Evolutionary conservation across 1,284 basidiomycete genomes (phyloP), one percentile per base, ranked within the genome.

Genomic region (Cryptococcus sp.): DNA sequence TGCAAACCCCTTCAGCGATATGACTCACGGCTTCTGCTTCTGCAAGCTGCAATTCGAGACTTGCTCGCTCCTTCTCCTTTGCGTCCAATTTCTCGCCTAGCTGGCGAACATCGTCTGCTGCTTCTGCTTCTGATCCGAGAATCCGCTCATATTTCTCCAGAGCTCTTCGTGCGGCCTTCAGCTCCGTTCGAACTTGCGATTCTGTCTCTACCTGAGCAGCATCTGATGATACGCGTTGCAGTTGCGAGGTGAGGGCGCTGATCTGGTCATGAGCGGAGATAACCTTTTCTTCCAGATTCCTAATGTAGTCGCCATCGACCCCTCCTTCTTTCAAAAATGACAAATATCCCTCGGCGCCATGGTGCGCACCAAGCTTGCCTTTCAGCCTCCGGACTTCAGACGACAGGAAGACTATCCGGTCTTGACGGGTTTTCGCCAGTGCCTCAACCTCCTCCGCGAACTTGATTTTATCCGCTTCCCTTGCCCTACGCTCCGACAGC

Each of bases 361-460:
- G 82, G 43, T 85, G 80, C 0, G 92, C 90, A 16, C 90, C 92
- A 7, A 95, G 80, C 41, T 85, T 84, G 49, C 89, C 84, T 72
- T 89, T 91, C 61, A 90, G 81, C 35, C 94, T 83, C 48, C 82
- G 83, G 17, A 91, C 81, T 76, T 98, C 91, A 2, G 88, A 89
- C 56, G 85, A 79, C 42, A 97, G 77, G 22, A 86, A 84, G 6
- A 78, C 78, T 50, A 97, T 87, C 23, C 93, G 87, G 65, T 90
- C 89, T 84, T 91, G 72, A 50, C 88, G 86, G 11, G 87, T 84
- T 55, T 88, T 86, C 20, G 86, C 84, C 39, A 94, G 80, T 15
- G 82, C 82, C 70, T 89, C 88, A 57, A 88, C 82, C 71, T 94
- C 89, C 46, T 89, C 84, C 5, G 85, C 72, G 17, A 86, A 86